Evolutionary conservation across 192 early-diverging fungal genomes (phyloP).

Genomic region (Geranomyces variabilis): DNA sequence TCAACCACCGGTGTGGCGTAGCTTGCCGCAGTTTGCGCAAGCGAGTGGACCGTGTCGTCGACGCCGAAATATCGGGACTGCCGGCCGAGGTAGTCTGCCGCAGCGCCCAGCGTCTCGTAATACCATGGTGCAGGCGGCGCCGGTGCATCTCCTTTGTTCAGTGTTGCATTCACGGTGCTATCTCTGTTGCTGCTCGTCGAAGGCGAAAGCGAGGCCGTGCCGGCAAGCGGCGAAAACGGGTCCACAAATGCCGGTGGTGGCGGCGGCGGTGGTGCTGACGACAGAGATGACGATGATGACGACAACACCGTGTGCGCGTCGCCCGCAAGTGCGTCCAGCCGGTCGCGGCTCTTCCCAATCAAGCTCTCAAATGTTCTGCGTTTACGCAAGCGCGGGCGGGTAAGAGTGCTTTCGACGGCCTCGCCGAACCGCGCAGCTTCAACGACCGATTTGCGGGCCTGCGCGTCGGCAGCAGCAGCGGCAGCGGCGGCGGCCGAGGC

Average conservation of each 20-base stretch:
- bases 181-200: not conserved
- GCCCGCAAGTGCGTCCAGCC: not conserved
- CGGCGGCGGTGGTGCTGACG: not conserved
- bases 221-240: constrained; percentile 59
- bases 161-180: not conserved
- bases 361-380: constrained; percentile 15
- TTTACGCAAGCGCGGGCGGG: constrained; percentile 9
- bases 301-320: too few species aligned
- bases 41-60: constrained; percentile 39
- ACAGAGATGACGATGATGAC: too few species aligned
- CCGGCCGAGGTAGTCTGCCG: constrained; percentile 46
- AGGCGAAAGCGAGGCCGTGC: not conserved
- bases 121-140: constrained; percentile 22
- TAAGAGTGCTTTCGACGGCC: constrained; percentile 17
- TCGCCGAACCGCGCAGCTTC: constrained; percentile 16
- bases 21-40: constrained; percentile 33
- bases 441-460: constrained; percentile 1
- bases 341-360: not conserved
- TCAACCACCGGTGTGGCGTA: constrained; percentile 48
- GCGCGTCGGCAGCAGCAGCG: not conserved
- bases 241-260: not conserved
- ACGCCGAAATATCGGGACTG: constrained; percentile 43
- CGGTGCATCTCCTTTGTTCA: too few species aligned
- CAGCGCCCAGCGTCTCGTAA: constrained; percentile 32
- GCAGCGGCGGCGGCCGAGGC: not conserved